Evolutionary conservation across 331 rosid species (phyloP), one percentile per base, ranked within the genome.

Genomic region (Quercus lobata): DNA sequence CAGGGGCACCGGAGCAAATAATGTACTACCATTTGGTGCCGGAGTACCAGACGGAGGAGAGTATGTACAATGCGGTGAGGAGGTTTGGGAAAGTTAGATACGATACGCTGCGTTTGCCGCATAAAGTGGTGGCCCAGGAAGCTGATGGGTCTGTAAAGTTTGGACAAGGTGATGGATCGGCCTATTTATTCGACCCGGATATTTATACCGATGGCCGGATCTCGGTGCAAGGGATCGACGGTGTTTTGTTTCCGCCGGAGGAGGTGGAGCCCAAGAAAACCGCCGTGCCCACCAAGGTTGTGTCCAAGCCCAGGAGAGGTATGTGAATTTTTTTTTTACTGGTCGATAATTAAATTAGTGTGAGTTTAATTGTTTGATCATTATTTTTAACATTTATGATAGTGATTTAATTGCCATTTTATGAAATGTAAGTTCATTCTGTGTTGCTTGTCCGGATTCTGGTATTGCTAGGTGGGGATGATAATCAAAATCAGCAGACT

Each of bases 1-100:
- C 97, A 4, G 97, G 97, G 18, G 91, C 97, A 4, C 97, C 97
- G 41, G 97, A 92, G 75, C 93, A 87, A 88, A 92, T 92, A 75
- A 86, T 92, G 87, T 92, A 92, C 73, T 92, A 89, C 72, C 97
- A 92, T 74, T 69, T 92, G 1, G 83, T 92, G 54, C 97, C 97
- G 57, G 97, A 92, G 84, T 92, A 92, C 27, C 97, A 90, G 55
- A 92, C 94, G 5, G 97, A 92, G 74, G 97, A 92, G 87, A 92
- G 97, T 58, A 92, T 92, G 97, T 92, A 92, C 85, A 92, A 92
- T 76, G 87, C 93, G 0, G 97, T 92, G 58, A 76, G 97, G 53
- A 79, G 97, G 76, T 90, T 92, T 63, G 93, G 97, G 49, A 92
- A 90, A 74, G 86, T 92, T 29, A 74, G 85, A 3, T 92, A 92